phyloP scores from a whole-genome alignment of 768 basidiomycete species.

The Neoboletus magnificus region DNA sequence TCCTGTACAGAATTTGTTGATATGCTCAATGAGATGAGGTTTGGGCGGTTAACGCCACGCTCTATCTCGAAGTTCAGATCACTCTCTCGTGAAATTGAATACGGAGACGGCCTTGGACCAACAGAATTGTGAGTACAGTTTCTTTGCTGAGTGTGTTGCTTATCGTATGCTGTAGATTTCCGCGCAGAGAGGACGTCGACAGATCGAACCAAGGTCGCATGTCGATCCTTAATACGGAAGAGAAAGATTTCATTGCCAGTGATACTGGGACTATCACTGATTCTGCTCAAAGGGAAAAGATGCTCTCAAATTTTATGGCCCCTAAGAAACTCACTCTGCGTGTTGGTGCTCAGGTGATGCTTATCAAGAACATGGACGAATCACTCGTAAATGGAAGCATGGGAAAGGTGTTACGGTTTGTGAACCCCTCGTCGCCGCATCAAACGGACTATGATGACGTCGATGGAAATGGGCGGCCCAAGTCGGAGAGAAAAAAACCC shows the following conservation, averaged over 20 bases:
- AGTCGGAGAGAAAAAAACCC: slow-evolving; percentile 29
- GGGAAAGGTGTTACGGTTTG: slow-evolving; percentile 79
- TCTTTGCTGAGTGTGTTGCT: neutral
- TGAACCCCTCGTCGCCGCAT: slow-evolving; percentile 46
- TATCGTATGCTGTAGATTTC: slow-evolving; percentile 58
- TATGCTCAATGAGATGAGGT: slow-evolving; percentile 99
- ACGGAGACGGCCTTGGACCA: slow-evolving; percentile 78
- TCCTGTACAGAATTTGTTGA: slow-evolving; percentile 71
- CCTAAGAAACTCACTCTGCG: slow-evolving; percentile 66
- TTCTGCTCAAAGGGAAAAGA: slow-evolving; percentile 59
- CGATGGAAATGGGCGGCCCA: slow-evolving; percentile 34
- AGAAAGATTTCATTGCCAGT: slow-evolving; percentile 48
- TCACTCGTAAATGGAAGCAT: slow-evolving; percentile 92
- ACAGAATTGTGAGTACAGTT: slow-evolving; percentile 75
- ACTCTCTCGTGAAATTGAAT: slow-evolving; percentile 67
- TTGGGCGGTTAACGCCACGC: slow-evolving; percentile 60
- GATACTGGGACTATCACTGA: slow-evolving; percentile 65
- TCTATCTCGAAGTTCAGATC: slow-evolving; percentile 71
- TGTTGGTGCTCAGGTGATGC: slow-evolving; percentile 86
- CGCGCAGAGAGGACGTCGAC: slow-evolving; percentile 90
- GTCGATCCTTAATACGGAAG: slow-evolving; percentile 50
- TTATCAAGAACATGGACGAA: slow-evolving; percentile 92
- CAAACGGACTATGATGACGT: slow-evolving; percentile 41
- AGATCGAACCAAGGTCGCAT: slow-evolving; percentile 74
- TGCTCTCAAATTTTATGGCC: slow-evolving; percentile 91